Evolutionary conservation across 805 yeast species (phyloP).

Genomic region (Babjeviella inositovora): DNA sequence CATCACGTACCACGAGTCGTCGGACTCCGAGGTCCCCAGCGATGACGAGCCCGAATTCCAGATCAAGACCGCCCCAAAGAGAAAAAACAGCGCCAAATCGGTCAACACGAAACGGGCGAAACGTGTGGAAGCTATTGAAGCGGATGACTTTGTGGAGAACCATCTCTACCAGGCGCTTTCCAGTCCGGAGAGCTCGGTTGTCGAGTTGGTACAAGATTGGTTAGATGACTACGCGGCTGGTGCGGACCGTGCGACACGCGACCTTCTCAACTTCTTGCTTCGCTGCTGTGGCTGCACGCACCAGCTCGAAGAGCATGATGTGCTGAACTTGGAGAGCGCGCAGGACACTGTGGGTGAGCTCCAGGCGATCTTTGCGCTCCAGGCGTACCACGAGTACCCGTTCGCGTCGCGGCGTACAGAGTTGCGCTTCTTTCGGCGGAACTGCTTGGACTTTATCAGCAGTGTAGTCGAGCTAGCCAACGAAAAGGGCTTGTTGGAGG

Average conservation of each 20-base stretch:
- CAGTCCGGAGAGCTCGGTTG: constrained; percentile 27
- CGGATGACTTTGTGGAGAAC: constrained; percentile 29
- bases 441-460: constrained; percentile 38
- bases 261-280: constrained; percentile 51
- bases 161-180: constrained; percentile 32
- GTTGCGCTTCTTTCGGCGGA: constrained; percentile 30
- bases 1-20: constrained; percentile 2
- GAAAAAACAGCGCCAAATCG: constrained; percentile 3
- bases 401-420: constrained; percentile 25
- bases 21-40: constrained; percentile 5
- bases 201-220: constrained; percentile 41
- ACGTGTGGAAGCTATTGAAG: constrained; percentile 18
- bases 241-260: constrained; percentile 33
- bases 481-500: constrained; percentile 46
- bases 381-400: constrained; percentile 56
- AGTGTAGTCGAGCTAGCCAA: constrained; percentile 33
- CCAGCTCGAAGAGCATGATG: constrained; percentile 61
- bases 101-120: constrained; percentile 8
- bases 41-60: constrained; percentile 3
- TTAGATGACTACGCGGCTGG: constrained; percentile 29
- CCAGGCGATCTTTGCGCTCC: constrained; percentile 42
- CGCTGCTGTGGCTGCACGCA: constrained; percentile 59
- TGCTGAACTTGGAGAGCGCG: constrained; percentile 52
- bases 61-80: constrained; percentile 2
- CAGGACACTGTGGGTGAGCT: constrained; percentile 61